Conservation (phyloP, 2,329 filamentous ascomycete genomes). For the Boeremia exigua region DNA sequence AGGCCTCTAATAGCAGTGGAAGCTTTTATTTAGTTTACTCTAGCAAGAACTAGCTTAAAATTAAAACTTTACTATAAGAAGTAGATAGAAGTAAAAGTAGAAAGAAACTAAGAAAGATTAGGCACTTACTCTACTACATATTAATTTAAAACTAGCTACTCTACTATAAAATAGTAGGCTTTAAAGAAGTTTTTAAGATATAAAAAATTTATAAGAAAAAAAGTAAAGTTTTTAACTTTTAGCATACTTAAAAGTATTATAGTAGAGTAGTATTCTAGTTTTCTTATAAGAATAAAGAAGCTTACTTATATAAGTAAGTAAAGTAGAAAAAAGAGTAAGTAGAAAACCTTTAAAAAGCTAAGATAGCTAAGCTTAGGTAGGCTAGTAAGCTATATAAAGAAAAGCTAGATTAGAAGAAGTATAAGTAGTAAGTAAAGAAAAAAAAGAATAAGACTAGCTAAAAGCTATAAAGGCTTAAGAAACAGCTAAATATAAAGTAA, state of each 20-base stretch:
- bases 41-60: neutral
- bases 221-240: neutral
- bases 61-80: neutral
- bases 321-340: neutral
- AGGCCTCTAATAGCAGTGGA: no score
- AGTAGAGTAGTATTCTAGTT: neutral
- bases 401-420: neutral
- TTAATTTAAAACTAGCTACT: neutral
- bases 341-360: neutral
- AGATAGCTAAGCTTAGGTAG: neutral
- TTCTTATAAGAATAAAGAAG: neutral
- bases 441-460: neutral
- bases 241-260: neutral
- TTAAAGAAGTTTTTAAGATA: neutral
- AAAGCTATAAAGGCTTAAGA: constrained; percentile 5
- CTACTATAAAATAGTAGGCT: no score
- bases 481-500: constrained; percentile 1
- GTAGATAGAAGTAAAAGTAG: neutral
- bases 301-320: neutral
- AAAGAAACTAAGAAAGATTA: neutral
- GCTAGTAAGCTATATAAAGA: neutral
- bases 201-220: neutral
- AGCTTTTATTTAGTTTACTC: no score
- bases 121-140: neutral
- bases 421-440: neutral